These are phyloP conservation scores for Trichosanthes truncata DNA, from an alignment of 306 rosid species.

Conservation along the genomic window DNA sequence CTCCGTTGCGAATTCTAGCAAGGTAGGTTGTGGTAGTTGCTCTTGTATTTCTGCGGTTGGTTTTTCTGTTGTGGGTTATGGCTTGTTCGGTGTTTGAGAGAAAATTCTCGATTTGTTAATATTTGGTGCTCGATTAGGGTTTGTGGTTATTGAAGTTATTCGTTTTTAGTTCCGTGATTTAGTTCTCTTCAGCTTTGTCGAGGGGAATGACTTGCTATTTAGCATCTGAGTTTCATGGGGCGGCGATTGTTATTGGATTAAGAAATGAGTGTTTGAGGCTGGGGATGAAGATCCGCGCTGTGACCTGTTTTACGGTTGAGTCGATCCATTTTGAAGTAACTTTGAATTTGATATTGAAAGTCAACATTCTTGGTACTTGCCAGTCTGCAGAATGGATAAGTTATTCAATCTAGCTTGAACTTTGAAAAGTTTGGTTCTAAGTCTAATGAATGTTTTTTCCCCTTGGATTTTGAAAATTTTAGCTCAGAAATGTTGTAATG, in stretches of 20 bases:
- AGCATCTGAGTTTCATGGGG: not conserved
- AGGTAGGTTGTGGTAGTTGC: conserved; percentile 27
- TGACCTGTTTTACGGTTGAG: not conserved
- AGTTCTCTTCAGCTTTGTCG: not conserved
- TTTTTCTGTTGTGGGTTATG: not conserved
- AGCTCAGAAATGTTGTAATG: not conserved
- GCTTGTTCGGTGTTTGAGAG: not conserved
- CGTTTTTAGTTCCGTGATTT: not conserved
- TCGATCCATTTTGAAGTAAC: not conserved
- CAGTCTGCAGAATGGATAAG: not conserved
- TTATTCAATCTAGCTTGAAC: not conserved
- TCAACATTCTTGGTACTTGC: not conserved
- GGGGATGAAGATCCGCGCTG: not conserved
- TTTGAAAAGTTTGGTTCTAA: not conserved
- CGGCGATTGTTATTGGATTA: not conserved
- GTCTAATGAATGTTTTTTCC: not conserved
- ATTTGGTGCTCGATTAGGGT: conserved; percentile 1
- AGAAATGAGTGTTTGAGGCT: not conserved
- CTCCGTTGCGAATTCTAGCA: conserved; percentile 31
- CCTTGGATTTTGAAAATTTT: not conserved
- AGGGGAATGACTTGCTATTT: not conserved
- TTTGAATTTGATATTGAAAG: not conserved
- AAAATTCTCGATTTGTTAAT: not conserved
- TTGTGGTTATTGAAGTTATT: not conserved
- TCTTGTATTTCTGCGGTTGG: not conserved